Base-by-base conservation (phyloP, 148 eudicot species). In the Amaranthus cruentus region DNA sequence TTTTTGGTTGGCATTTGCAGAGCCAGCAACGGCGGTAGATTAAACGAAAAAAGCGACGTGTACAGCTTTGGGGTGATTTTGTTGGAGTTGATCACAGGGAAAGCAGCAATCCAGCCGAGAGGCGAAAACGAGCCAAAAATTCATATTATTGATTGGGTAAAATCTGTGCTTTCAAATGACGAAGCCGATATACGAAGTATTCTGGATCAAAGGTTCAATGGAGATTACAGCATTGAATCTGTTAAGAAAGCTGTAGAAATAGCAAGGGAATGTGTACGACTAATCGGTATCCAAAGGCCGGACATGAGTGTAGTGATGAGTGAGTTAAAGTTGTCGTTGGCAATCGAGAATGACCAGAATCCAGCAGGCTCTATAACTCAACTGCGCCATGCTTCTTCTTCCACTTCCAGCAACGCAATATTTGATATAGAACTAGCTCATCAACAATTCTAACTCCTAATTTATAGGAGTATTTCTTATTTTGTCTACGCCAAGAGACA, bases 31-130 rank as follows among this genome's bases (percentile, higher is more conserved):
- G 2, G 2, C 38, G 38, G 12, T 4, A 48, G 70, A 15, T 58
- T 78, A 28, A 73, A 60, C 10, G 73, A 78, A 42, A 78, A 78
- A 57, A 78, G 81, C 53, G 77, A 79, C 55, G 81, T 78, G 2
- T 78, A 60, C 6, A 73, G 81, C 47, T 78, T 73, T 54, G 81
- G 81, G 7, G 55, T 78, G 2, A 62, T 78, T 38, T 28, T 78
- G 48, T 48, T 73, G 10, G 77, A 78, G 51, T 67, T 78, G 10
- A 79, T 79, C 57, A 79, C 82, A 14, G 75, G 78, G 10, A 46
- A 57, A 4, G 10, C 50, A 47, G 63, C 78, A 54, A 42, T 79
- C 38, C 38, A 28, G 14, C 43, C 49, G 2, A 74, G 18, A 55
- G 8, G 11, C 6, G 59, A 28, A 7, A n/a, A 4, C 2, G 59